phyloP scores from a whole-genome alignment of 306 rosid genomes.

The Dryas octopetala region DNA sequence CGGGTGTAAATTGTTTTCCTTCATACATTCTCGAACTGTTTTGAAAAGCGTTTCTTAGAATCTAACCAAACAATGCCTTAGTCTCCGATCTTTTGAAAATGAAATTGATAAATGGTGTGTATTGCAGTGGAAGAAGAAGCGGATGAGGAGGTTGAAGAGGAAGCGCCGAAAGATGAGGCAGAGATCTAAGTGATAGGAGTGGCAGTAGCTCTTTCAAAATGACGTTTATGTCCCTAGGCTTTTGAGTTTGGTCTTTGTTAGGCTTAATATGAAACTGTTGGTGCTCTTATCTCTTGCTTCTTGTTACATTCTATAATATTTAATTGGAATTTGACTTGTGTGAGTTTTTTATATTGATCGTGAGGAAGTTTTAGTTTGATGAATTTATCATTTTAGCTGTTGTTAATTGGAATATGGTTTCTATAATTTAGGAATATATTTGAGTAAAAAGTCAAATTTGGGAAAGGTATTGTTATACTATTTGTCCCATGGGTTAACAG shows the following conservation, averaged over 20 bases:
- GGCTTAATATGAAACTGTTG: neutral
- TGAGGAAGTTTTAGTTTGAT: neutral
- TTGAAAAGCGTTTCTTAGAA: neutral
- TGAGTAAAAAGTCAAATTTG: neutral
- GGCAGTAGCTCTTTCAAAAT: constrained; percentile 1
- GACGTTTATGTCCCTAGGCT: constrained; percentile 11
- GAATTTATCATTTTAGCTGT: neutral
- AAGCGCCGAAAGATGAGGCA: constrained; percentile 63
- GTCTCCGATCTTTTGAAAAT: neutral
- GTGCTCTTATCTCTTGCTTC: neutral
- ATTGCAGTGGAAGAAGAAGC: constrained; percentile 56
- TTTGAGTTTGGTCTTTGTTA: constrained; percentile 20
- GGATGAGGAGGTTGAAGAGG: constrained; percentile 53
- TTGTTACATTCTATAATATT: neutral
- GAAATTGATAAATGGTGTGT: neutral
- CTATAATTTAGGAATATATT: no score
- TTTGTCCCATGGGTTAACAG: no score
- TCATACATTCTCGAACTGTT: neutral
- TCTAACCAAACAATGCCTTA: neutral
- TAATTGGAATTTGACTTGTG: neutral
- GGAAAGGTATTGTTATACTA: neutral
- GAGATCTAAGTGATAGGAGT: constrained; percentile 44
- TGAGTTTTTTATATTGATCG: neutral
- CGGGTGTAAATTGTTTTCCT: no score
- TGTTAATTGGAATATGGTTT: neutral